Base-by-base conservation (phyloP, 1,139 yeast genomes). In the Torulaspora pretoriensis region DNA sequence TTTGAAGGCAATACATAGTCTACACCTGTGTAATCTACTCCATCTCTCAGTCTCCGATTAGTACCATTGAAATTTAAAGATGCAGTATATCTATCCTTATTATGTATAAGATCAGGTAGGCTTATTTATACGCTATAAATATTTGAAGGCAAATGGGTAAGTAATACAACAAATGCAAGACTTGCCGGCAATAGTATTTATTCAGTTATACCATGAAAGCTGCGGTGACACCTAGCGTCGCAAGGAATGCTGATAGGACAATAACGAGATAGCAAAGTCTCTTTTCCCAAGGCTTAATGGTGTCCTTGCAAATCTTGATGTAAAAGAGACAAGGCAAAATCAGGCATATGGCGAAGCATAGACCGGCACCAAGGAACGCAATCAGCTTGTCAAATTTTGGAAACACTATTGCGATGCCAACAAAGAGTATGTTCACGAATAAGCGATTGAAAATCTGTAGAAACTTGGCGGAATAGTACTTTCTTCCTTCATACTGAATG, bases 321-420 rank as follows among this genome's bases (percentile, higher is more conserved):
- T 88, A 85, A 64, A 89, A 89, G 34, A 78, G 58, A 12, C 85
- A 69, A 3, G 97, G 97, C 24, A 88, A 71, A 3, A 87, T 78
- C 48, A 89, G 69, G 61, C 97, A 90, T 36, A 89, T 81, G 1
- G 83, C 74, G 60, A 84, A 84, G 56, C 96, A 87, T 42, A 90
- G 71, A 2, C 89, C 80, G 29, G 92, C 78, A 3, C 97, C 97
- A 54, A 87, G 70, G 43, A 89, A 78, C 7, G 96, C 87, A 65
- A 90, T 82, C 46, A 89, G 75, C 57, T 80, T 80, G 49, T 94
- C 96, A 65, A 89, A 90, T 27, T 82, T 80, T 4, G 87, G 86
- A 57, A 86, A 77, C 2, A 78, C 46, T 27, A 84, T 70, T 1
- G 95, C 77, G 40, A 81, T 63, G 2, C 68, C 42, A 26, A 83